A percentile compares a stretch with the other conserved stretches of the same genome.
These are phyloP conservation scores for Leccinum subrobustum DNA, from an alignment of 1,284 basidiomycete species.

Conservation along the genomic window DNA sequence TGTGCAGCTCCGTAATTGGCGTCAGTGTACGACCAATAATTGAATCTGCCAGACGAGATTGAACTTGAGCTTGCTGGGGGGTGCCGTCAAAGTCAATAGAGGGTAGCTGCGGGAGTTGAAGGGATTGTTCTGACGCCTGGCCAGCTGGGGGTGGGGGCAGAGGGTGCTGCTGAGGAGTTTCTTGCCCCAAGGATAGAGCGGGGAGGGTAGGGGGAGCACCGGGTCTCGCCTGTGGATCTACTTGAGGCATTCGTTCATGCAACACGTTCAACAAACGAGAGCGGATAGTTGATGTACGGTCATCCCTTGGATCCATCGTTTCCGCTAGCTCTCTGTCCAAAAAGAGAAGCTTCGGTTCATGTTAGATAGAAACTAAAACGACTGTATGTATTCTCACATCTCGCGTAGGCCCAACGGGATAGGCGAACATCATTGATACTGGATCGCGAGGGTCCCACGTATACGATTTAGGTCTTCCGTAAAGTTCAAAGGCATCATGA, in stretches of 20 bases:
- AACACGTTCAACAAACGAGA: conserved; percentile 63
- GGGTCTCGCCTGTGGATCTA: conserved; percentile 28
- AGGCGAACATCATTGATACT: conserved; percentile 76
- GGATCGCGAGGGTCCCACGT: conserved; percentile 85
- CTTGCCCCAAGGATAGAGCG: conserved; percentile 11
- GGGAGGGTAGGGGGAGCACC: conserved; percentile 22
- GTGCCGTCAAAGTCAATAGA: conserved; percentile 42
- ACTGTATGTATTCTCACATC: conserved; percentile 52
- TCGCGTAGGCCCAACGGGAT: conserved; percentile 72
- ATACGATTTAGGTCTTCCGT: conserved; percentile 82
- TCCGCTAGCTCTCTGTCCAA: conserved; percentile 85
- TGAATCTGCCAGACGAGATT: conserved; percentile 18
- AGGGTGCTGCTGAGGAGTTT: conserved; percentile 22
- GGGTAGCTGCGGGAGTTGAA: conserved; percentile 42
- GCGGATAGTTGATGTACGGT: conserved; percentile 70
- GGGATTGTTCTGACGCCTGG: conserved; percentile 21
- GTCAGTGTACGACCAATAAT: conserved; percentile 35
- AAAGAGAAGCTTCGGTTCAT: conserved; percentile 67
- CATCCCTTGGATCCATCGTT: conserved; percentile 75
- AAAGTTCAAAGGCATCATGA: conserved; percentile 85
- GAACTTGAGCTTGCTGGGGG: conserved; percentile 20
- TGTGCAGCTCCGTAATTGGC: conserved; percentile 49
- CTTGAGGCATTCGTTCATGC: conserved; percentile 58
- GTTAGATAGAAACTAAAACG: conserved; percentile 15
- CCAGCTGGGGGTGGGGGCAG: conserved; percentile 9